These are phyloP conservation scores for Chrysochromulina parva DNA, from an alignment of 78 protist genomes.

Conservation along the genomic window DNA sequence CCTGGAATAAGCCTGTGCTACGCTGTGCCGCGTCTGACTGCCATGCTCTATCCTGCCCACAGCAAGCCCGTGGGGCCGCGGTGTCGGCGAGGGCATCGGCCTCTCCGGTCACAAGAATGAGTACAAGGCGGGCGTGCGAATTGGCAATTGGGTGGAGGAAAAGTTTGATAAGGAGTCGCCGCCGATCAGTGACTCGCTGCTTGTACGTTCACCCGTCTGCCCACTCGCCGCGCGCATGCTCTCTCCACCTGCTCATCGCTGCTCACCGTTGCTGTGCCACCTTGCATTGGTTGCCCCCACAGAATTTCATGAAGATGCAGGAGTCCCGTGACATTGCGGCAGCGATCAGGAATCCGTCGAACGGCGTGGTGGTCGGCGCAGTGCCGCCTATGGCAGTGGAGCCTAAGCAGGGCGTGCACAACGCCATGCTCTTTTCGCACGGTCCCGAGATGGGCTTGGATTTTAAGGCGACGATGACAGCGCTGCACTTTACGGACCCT, in stretches of 20 bases:
- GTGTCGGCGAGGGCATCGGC: background rate
- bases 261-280: background rate
- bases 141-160: background rate
- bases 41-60: too few relatives aligned
- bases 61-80: background rate
- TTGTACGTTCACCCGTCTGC: background rate
- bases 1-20: too few relatives aligned
- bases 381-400: too few relatives aligned
- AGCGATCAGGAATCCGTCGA: too few relatives aligned
- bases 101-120: background rate
- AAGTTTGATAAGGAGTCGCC: background rate
- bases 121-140: background rate
- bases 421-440: background rate
- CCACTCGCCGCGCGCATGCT: background rate
- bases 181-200: background rate
- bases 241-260: background rate
- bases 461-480: background rate
- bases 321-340: background rate
- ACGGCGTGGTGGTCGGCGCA: background rate
- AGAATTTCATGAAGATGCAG: background rate
- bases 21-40: too few relatives aligned
- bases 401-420: background rate
- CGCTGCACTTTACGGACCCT: background rate
- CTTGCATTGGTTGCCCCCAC: background rate
- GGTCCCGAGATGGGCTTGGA: background rate